Evolutionary conservation across 139 green algal species (phyloP).

Genomic region (Chlamydomonas incerta): DNA sequence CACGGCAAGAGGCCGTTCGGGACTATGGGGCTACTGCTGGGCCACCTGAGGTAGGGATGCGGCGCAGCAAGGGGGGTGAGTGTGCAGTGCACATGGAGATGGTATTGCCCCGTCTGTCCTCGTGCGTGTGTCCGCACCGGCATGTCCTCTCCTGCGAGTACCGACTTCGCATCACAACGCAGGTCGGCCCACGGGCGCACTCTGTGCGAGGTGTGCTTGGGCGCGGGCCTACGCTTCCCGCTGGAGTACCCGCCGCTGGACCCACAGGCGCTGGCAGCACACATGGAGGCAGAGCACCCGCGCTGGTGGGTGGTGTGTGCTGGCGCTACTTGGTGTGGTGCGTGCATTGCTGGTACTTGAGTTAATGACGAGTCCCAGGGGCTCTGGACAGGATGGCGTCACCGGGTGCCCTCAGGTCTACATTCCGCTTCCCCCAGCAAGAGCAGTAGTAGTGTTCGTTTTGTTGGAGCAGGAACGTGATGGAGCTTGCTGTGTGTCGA

Average conservation of each 20-base stretch:
- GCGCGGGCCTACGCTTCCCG: constrained; percentile 58
- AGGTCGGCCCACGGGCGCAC: constrained; percentile 1
- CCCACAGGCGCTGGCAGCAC: constrained; percentile 56
- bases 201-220: constrained; percentile 64
- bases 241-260: constrained; percentile 33
- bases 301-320: constrained; percentile 28
- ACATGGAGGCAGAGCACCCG: constrained; percentile 63
- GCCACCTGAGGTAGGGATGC: constrained; percentile 38
- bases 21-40: constrained; percentile 54
- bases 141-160: not conserved
- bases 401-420: too few relatives aligned
- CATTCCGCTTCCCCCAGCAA: too few relatives aligned
- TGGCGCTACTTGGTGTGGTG: too few relatives aligned
- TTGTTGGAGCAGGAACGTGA: too few relatives aligned
- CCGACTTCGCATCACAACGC: not conserved
- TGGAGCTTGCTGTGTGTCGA: too few relatives aligned
- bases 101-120: not conserved
- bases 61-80: not conserved
- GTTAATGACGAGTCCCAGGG: too few relatives aligned
- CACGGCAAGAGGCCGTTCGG: constrained; percentile 51
- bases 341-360: too few relatives aligned
- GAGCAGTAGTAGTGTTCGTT: too few relatives aligned
- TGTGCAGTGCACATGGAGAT: too few relatives aligned
- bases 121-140: not conserved
- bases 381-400: too few relatives aligned